phyloP scores from a whole-genome alignment of 2,329 filamentous ascomycete genomes.

The Fusarium chuoi region DNA sequence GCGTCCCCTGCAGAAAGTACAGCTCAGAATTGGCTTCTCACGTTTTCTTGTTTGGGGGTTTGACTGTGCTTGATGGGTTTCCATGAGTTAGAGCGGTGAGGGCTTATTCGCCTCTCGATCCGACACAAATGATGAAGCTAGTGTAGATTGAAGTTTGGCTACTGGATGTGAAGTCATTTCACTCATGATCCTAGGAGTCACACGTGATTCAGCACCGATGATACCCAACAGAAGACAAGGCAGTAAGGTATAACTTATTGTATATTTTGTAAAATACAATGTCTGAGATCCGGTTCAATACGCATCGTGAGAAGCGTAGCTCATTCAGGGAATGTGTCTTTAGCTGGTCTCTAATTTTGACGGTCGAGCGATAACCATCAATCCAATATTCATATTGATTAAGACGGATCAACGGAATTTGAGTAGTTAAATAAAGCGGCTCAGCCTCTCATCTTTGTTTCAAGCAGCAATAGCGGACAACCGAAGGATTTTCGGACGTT shows the following conservation, averaged over 20 bases:
- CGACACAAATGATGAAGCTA: not conserved
- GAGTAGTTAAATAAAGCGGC: not conserved
- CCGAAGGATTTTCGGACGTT: not conserved
- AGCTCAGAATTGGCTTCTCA: constrained; percentile 6
- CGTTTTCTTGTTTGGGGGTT: not conserved
- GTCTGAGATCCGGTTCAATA: not conserved
- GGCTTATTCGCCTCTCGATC: not conserved
- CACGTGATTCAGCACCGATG: not conserved
- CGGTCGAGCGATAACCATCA: not conserved
- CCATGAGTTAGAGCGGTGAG: not conserved
- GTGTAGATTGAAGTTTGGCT: not conserved
- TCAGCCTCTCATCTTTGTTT: not conserved
- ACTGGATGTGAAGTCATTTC: constrained; percentile 1
- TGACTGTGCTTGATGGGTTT: not conserved
- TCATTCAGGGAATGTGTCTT: not conserved
- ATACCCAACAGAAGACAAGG: not conserved
- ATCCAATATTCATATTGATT: not conserved
- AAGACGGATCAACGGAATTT: not conserved
- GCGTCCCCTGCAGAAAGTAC: constrained; percentile 5
- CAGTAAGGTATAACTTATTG: not conserved
- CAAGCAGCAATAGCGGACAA: not conserved
- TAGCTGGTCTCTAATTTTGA: not conserved
- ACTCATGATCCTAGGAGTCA: not conserved
- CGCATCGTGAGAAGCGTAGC: not conserved
- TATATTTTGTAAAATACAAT: not conserved